These are phyloP conservation scores for Durusdinium trenchii DNA, from an alignment of 73 alveolate genomes.

Conservation along the genomic window DNA sequence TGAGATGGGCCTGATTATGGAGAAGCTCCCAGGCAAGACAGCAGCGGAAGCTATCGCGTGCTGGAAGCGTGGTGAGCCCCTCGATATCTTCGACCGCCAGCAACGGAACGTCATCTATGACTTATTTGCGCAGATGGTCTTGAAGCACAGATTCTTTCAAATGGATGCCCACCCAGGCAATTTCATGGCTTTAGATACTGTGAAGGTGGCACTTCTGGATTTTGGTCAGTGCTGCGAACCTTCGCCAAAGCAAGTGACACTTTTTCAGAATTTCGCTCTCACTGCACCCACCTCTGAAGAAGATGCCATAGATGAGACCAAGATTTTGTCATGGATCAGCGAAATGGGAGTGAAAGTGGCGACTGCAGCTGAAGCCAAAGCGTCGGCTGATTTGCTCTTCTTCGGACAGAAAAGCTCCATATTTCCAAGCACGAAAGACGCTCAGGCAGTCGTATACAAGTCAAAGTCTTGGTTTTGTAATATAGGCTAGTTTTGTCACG, in stretches of 20 bases:
- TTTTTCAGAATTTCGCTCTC: constrained; percentile 17
- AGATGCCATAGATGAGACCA: background rate
- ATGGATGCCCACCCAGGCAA: constrained; percentile 53
- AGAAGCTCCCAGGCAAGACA: background rate
- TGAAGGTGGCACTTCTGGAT: background rate
- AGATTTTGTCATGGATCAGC: background rate
- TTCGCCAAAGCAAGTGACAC: background rate
- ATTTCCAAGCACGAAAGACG: constrained; percentile 35
- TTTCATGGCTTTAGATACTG: background rate
- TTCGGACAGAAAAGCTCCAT: constrained; percentile 41
- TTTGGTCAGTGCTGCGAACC: constrained; percentile 64
- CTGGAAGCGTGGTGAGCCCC: constrained; percentile 14
- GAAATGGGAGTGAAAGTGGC: constrained; percentile 24
- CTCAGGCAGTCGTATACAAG: too few species aligned
- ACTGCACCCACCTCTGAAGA: constrained; percentile 10
- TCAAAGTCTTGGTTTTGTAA: too few species aligned
- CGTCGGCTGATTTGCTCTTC: constrained; percentile 19
- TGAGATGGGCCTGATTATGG: constrained; percentile 5
- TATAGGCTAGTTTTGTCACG: too few species aligned
- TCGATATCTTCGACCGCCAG: background rate
- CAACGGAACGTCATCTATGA: background rate
- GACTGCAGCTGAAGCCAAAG: background rate
- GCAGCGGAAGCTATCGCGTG: constrained; percentile 21
- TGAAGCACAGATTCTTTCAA: background rate
- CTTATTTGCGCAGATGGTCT: constrained; percentile 28